phyloP scores from a whole-genome alignment of 306 rosid genomes.

The Rubus idaeus region DNA sequence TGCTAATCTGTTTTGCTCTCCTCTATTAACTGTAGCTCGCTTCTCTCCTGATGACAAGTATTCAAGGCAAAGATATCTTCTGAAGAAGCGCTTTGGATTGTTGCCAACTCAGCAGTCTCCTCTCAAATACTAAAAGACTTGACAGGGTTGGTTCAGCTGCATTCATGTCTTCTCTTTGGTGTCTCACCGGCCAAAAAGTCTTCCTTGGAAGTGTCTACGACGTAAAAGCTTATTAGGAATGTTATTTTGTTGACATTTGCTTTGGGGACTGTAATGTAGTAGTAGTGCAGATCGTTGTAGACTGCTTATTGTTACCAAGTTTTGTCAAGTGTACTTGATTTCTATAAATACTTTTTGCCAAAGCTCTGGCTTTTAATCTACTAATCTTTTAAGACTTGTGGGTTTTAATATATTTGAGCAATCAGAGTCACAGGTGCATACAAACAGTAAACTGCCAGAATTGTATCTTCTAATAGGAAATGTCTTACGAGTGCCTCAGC shows the following conservation, averaged over 20 bases:
- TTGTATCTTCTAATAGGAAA: not conserved
- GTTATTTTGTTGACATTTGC: not conserved
- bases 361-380: not conserved
- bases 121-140: constrained; percentile 49
- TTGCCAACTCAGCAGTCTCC: constrained; percentile 86
- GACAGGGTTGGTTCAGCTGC: not conserved
- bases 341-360: not conserved
- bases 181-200: not conserved
- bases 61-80: constrained; percentile 73
- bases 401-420: not conserved
- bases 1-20: constrained; percentile 9
- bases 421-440: not conserved
- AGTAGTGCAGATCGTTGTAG: not conserved
- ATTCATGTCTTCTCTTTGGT: not conserved
- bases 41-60: constrained; percentile 89
- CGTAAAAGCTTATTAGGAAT: not conserved
- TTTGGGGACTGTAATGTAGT: constrained; percentile 12
- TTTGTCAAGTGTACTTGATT: not conserved
- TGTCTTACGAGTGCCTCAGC: no score
- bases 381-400: not conserved
- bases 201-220: not conserved
- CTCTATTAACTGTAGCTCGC: constrained; percentile 66
- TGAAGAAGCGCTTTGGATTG: constrained; percentile 91
- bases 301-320: not conserved
- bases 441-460: not conserved